A percentile compares a stretch with the other conserved stretches of the same genome.
Evolutionary conservation across 2,329 filamentous ascomycete genomes (phyloP).

Genomic region (Calonectria hawksworthii): DNA sequence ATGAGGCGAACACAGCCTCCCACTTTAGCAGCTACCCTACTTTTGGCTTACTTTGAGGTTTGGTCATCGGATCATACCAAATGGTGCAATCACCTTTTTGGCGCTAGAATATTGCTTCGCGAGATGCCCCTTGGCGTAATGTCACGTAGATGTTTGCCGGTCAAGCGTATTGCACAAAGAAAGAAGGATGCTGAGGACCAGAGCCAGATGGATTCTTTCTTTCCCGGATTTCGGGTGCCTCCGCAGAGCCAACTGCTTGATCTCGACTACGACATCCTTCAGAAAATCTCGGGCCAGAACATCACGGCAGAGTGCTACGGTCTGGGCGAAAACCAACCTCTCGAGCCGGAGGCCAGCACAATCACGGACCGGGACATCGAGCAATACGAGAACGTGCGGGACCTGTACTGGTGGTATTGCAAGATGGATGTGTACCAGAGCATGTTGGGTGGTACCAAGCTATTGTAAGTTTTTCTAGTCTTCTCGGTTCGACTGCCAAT

Average conservation of each 20-base stretch:
- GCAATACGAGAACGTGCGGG: slow-evolving; percentile 83
- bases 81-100: slow-evolving; percentile 93
- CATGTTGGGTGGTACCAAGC: slow-evolving; percentile 84
- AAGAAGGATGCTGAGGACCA: slow-evolving; percentile 54
- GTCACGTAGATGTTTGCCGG: slow-evolving; percentile 77
- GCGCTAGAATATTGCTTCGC: slow-evolving; percentile 83
- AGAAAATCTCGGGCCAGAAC: slow-evolving; percentile 55
- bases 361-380: slow-evolving; percentile 76
- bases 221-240: slow-evolving; percentile 41
- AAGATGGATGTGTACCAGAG: slow-evolving; percentile 96
- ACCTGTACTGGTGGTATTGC: slow-evolving; percentile 95
- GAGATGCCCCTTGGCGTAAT: slow-evolving; percentile 85
- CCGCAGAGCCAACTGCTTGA: slow-evolving; percentile 49
- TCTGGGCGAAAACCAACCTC: slow-evolving; percentile 46
- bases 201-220: slow-evolving; percentile 47
- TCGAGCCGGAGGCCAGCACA: slow-evolving; percentile 39
- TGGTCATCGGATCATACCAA: slow-evolving; percentile 95
- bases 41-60: slow-evolving; percentile 93
- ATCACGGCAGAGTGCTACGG: slow-evolving; percentile 57
- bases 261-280: slow-evolving; percentile 59
- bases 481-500: background rate
- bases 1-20: slow-evolving; percentile 80
- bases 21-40: slow-evolving; percentile 88
- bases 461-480: slow-evolving; percentile 77
- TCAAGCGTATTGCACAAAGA: slow-evolving; percentile 63